Evolutionary conservation across 164 flowering plant genomes (phyloP), one percentile per base, ranked within the genome.

Genomic region (Macadamia tetraphylla): DNA sequence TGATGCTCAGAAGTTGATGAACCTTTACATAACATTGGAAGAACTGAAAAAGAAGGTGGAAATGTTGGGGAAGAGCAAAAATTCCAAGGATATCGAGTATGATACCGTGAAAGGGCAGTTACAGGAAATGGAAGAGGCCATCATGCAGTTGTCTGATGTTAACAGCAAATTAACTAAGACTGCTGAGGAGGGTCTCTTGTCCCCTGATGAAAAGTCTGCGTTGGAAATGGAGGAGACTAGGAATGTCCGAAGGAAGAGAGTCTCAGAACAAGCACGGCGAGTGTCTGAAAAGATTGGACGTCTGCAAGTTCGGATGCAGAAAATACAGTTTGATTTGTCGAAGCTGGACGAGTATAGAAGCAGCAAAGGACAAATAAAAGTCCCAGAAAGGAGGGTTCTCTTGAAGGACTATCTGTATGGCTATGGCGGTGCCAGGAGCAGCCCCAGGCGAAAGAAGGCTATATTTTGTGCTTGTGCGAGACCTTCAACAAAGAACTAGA

Each of bases 221-320:
- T 63, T 46, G 0, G 74, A 74, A 62, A 14, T 53, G 60, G 85
- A 79, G 51, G 86, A 83, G 56, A 73, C 66, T 32, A 78, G 74
- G 63, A 73, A 69, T 17, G 31, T 67, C 44, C 70, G 66, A 32
- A 75, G 73, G 60, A 82, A 74, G 70, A 80, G 77, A 63, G 75
- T 87, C 6, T 68, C 73, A 3, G 95, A 87, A 62, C 82, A 84
- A 72, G 96, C 90, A 57, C 73, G 70, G 32, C 83, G 75, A 79
- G 86, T 82, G 72, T 83, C 88, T 29, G 99, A 95, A 64, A 88
- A 89, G 86, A 87, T 95, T 13, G 89, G 86, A n/a, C 65, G 85
- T 62, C 67, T 95, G 82, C 93, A 92, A 74, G 61, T 88, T 60
- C 96, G 90, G 75, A 74, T 91, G 75, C 92, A 90, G 76, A 88